Percentiles rank a stretch among this genome's conserved stretches.
Evolutionary conservation across 768 basidiomycete genomes (phyloP).

Genomic region (Pleurotus salmoneostramineus): DNA sequence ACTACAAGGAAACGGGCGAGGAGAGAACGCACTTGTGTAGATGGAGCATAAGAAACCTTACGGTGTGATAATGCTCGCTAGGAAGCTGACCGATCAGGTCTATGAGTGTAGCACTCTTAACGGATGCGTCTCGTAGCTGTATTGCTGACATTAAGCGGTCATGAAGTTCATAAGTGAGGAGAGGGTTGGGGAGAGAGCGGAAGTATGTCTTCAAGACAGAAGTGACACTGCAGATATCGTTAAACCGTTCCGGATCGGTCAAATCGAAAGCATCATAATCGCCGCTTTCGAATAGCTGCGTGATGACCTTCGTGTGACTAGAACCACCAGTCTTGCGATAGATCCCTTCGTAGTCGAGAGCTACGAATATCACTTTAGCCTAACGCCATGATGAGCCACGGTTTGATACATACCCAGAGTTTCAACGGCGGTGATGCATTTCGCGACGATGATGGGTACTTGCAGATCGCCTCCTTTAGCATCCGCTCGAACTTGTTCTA

Average conservation of each 20-base stretch:
- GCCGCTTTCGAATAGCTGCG: slow-evolving; percentile 90
- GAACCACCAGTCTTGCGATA: slow-evolving; percentile 97
- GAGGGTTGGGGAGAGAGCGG: slow-evolving; percentile 85
- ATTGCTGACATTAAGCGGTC: slow-evolving; percentile 84
- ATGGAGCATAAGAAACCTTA: slow-evolving; percentile 82
- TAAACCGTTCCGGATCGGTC: slow-evolving; percentile 82
- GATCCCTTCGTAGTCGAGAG: slow-evolving; percentile 94
- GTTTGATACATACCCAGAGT: slow-evolving; percentile 54
- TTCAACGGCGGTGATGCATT: slow-evolving; percentile 95
- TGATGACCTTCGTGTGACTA: slow-evolving; percentile 88
- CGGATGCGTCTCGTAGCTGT: slow-evolving; percentile 55
- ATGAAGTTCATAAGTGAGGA: slow-evolving; percentile 88
- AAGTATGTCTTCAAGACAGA: slow-evolving; percentile 97
- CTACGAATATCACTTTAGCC: slow-evolving; percentile 29
- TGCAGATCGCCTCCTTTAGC: slow-evolving; percentile 51
- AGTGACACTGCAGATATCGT: slow-evolving; percentile 95
- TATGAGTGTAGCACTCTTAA: slow-evolving; percentile 58
- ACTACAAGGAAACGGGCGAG: background rate
- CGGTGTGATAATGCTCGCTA: slow-evolving; percentile 81
- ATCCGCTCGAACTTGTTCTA: slow-evolving; percentile 78
- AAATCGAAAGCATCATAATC: slow-evolving; percentile 90
- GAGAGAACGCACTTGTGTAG: slow-evolving; percentile 66
- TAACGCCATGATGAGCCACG: background rate
- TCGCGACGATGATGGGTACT: slow-evolving; percentile 89
- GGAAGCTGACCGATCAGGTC: slow-evolving; percentile 79